phyloP scores from a whole-genome alignment of 495 filamentous ascomycete species.

The Penicillium waksmanii region DNA sequence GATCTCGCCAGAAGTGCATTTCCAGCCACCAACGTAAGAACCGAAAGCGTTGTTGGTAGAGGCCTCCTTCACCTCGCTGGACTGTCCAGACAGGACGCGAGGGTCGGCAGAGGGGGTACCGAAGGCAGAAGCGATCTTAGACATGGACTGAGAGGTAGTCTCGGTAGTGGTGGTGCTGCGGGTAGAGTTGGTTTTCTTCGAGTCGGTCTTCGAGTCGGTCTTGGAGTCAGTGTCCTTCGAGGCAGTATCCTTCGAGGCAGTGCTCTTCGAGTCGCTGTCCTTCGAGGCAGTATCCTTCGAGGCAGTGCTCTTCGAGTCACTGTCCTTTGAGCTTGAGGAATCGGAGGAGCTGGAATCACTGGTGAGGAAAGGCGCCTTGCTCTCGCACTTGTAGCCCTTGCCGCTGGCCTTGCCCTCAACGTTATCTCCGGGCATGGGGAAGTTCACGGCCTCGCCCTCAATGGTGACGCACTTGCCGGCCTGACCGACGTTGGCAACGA shows the following conservation, averaged over 20 bases:
- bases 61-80: conserved; percentile 16
- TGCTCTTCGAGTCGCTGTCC: neutral
- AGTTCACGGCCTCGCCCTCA: conserved; percentile 32
- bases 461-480: conserved; percentile 37
- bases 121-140: conserved; percentile 25
- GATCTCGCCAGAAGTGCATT: conserved; percentile 35
- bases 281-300: neutral
- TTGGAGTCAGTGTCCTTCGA: neutral
- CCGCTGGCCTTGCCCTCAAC: conserved; percentile 25
- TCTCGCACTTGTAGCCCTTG: conserved; percentile 33
- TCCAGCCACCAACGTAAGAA: conserved; percentile 20
- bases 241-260: neutral
- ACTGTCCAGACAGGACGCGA: conserved; percentile 16
- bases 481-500: conserved; percentile 59
- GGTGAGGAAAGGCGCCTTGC: conserved; percentile 28
- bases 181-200: conserved; percentile 6
- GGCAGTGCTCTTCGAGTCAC: neutral
- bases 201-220: neutral
- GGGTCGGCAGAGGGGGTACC: conserved; percentile 14
- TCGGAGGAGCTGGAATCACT: conserved; percentile 4
- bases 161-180: conserved; percentile 10
- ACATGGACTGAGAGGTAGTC: conserved; percentile 9
- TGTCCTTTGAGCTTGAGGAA: neutral
- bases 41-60: conserved; percentile 25
- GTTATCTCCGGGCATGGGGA: conserved; percentile 32